Percentiles rank a stretch among this genome's conserved stretches.
These are phyloP conservation scores for Aspergillus floridensis DNA, from an alignment of 2,329 filamentous ascomycete species.

Conservation along the genomic window DNA sequence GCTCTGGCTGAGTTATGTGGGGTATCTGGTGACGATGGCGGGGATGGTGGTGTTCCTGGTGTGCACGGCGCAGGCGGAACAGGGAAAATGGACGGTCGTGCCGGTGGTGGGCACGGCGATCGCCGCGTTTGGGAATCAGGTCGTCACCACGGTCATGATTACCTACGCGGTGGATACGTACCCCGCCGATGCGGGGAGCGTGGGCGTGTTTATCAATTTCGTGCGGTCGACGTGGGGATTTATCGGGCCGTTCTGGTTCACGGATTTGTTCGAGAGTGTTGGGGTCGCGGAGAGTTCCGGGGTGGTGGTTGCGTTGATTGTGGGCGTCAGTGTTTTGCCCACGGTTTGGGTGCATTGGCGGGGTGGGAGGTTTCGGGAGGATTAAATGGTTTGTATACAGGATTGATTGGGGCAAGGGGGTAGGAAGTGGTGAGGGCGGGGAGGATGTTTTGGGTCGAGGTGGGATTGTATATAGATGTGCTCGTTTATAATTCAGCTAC, in stretches of 20 bases:
- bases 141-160: constrained; percentile 60
- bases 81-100: constrained; percentile 53
- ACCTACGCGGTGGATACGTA: constrained; percentile 61
- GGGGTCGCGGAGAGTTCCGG: constrained; percentile 31
- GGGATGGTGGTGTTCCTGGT: constrained; percentile 58
- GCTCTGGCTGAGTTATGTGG: constrained; percentile 57
- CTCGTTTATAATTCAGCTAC: too few relatives aligned
- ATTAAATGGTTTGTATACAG: not conserved
- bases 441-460: too few relatives aligned
- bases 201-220: constrained; percentile 61
- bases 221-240: constrained; percentile 45
- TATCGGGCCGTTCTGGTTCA: constrained; percentile 37
- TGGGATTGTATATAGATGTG: too few relatives aligned
- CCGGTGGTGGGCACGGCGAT: constrained; percentile 56
- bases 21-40: constrained; percentile 51
- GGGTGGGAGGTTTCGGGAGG: constrained; percentile 35
- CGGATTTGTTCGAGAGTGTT: constrained; percentile 33
- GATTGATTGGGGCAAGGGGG: not conserved
- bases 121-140: constrained; percentile 57
- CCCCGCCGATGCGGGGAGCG: constrained; percentile 51
- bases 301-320: constrained; percentile 27
- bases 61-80: constrained; percentile 46
- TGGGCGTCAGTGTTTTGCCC: constrained; percentile 30
- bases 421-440: too few relatives aligned
- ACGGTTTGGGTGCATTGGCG: constrained; percentile 27